Evolutionary conservation across 164 flowering plant genomes (phyloP).

Genomic region (Platanus orientalis): DNA sequence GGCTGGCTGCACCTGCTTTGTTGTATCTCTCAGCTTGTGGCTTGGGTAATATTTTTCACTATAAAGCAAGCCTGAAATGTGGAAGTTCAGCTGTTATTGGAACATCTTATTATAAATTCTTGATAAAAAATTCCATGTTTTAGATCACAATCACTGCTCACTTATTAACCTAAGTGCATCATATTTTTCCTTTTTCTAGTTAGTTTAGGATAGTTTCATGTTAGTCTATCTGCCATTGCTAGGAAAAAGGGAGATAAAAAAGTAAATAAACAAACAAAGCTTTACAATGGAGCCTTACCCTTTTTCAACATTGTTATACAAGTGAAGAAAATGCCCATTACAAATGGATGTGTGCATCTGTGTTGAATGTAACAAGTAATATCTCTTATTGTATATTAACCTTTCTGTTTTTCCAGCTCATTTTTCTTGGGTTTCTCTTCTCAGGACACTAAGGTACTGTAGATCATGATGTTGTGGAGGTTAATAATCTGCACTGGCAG

Average conservation of each 20-base stretch:
- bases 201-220: too few relatives aligned
- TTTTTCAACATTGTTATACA: too few relatives aligned
- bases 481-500: constrained; percentile 94
- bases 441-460: constrained; percentile 83
- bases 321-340: too few relatives aligned
- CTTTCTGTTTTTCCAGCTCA: background rate
- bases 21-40: constrained; percentile 95
- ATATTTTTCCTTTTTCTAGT: too few relatives aligned
- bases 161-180: background rate
- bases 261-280: too few relatives aligned
- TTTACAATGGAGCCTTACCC: too few relatives aligned
- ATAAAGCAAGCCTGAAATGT: background rate
- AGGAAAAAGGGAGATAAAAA: too few relatives aligned
- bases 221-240: too few relatives aligned
- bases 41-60: constrained; percentile 44
- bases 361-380: too few relatives aligned
- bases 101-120: background rate
- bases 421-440: constrained; percentile 5
- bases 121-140: background rate
- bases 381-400: too few relatives aligned
- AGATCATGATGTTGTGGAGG: constrained; percentile 95
- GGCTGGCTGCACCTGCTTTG: constrained; percentile 90
- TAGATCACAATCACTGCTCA: background rate
- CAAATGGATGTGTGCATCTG: too few relatives aligned
- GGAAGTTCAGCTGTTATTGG: background rate